Evolutionary conservation across 1,284 basidiomycete species (phyloP), one percentile per base, ranked within the genome.

Genomic region (Pseudozyma tsukubaensis): DNA sequence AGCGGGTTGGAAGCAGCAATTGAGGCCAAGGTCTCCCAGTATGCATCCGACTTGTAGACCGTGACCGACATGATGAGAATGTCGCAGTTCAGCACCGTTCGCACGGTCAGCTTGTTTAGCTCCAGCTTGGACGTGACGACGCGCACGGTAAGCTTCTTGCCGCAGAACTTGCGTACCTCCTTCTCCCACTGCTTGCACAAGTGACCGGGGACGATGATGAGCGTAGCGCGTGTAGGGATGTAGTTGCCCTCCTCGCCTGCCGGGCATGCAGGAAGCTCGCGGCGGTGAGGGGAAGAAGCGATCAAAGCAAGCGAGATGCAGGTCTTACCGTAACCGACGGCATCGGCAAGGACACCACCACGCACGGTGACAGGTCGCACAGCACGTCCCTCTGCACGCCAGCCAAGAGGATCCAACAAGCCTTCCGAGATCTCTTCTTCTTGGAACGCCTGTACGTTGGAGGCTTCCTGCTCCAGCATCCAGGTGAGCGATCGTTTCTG

Each of bases 311-410:
- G 88, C 0, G 94, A 94, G 76, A 97, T 97, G 29, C 94, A 94
- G 0, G 94, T 97, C 86, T 97, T 97, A 36, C 94, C 94, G 82
- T 97, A 97, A 52, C 95, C 94, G 73, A 97, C 94, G 84, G 96
- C 92, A 80, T 97, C 94, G 9, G 95, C 95, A 49, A 97, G 89
- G 55, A 97, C 94, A 32, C 95, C 95, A 14, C 94, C 95, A 50
- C 92, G 89, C 24, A 97, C 86, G 67, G 87, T 88, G 55, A 93
- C 89, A 0, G 90, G 88, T 21, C 94, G 87, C 76, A 92, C 90
- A 1, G 93, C 94, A 51, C 92, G 91, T 50, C 92, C 94, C 85
- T 97, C 94, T 5, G 92, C 94, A 76, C 94, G 89, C 94, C 95
- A 97, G 4, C 93, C 92, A 8, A 97, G 87, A 50, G 93, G 90